Percentiles rank a stretch among this genome's conserved stretches.
phyloP scores from a whole-genome alignment of 345 rosid species.

The Eucalyptus marginata region DNA sequence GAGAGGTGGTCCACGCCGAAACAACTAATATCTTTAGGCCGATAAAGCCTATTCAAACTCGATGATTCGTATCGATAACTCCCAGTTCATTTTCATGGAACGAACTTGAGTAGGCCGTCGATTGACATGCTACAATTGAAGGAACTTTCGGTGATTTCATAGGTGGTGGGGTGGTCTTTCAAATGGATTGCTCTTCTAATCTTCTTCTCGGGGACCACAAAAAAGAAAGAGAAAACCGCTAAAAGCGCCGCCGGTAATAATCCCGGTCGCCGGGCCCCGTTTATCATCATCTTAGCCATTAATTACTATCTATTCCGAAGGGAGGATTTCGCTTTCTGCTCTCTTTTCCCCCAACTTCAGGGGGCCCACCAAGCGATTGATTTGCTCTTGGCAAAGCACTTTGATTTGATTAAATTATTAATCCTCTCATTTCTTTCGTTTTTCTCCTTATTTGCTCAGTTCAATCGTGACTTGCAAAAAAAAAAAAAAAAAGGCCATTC shows the following conservation, averaged over 20 bases:
- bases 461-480: not conserved
- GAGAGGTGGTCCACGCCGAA: fast-evolving
- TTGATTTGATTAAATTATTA: not conserved
- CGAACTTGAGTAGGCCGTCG: not conserved
- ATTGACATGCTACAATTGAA: not conserved
- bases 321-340: not conserved
- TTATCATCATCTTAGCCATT: not conserved
- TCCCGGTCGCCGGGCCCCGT: not conserved
- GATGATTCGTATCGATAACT: not conserved
- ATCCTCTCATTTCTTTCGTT: not conserved
- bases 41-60: not conserved
- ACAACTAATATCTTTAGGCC: not conserved
- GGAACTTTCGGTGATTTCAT: not conserved
- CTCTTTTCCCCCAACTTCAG: not conserved
- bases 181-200: not conserved
- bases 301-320: not conserved
- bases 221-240: not conserved
- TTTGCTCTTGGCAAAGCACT: not conserved
- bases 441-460: not conserved
- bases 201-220: not conserved
- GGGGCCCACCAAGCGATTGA: not conserved
- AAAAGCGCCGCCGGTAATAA: not conserved
- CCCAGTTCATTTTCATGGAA: not conserved
- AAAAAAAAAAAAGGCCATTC: not conserved
- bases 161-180: not conserved